Conservation (phyloP, 2,329 filamentous ascomycete species). For the Xylaria hypoxylon region DNA sequence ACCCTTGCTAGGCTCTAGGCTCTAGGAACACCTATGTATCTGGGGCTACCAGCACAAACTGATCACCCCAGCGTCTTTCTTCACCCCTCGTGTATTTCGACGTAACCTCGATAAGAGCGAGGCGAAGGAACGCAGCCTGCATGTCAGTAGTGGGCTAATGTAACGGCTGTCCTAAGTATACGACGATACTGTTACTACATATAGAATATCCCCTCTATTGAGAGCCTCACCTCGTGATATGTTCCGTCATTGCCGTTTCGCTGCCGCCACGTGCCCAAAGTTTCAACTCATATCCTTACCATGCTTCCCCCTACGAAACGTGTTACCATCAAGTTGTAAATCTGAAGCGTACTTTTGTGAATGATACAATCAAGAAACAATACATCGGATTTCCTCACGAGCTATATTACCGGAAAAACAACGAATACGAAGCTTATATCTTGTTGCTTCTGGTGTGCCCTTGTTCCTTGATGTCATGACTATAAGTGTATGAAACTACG, state of each 20-base stretch:
- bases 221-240: slow-evolving; percentile 32
- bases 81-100: slow-evolving; percentile 8
- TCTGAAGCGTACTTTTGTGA: background rate
- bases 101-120: slow-evolving; percentile 20
- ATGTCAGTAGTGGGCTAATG: slow-evolving; percentile 24
- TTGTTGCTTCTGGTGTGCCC: background rate
- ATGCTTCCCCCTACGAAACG: background rate
- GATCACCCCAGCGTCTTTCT: slow-evolving; percentile 13
- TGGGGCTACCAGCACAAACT: background rate
- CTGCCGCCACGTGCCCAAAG: slow-evolving; percentile 18
- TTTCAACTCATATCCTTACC: background rate
- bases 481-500: background rate
- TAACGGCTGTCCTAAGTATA: slow-evolving; percentile 30
- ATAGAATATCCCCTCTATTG: slow-evolving; percentile 27
- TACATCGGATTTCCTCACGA: background rate
- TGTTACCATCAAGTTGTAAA: background rate
- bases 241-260: background rate
- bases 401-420: background rate
- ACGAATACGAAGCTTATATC: background rate
- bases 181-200: slow-evolving; percentile 32
- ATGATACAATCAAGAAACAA: background rate
- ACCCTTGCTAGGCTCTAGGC: slow-evolving; percentile 21
- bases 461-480: background rate
- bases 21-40: slow-evolving; percentile 15
- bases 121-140: slow-evolving; percentile 29